Conservation (phyloP, 257 asterid genomes). For the Plantago elongata region DNA sequence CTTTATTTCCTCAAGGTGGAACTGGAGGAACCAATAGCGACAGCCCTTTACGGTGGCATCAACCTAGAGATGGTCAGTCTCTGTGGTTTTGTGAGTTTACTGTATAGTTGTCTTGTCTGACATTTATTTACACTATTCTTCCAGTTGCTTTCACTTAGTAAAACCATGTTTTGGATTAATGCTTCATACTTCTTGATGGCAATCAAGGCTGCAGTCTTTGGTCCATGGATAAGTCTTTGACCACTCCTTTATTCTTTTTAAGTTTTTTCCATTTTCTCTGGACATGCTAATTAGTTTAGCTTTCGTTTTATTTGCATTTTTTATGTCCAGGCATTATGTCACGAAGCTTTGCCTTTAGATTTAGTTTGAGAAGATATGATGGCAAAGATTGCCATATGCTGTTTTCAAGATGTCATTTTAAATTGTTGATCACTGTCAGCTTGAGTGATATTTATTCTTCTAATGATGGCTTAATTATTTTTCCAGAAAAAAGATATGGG, state of each 20-base stretch:
- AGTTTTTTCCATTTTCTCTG: not conserved
- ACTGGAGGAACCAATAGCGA: constrained; percentile 36
- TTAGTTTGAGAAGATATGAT: constrained; percentile 6
- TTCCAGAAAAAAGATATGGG: constrained; percentile 43
- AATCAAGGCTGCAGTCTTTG: not conserved
- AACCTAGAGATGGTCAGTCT: constrained; percentile 33
- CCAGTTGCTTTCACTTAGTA: too few relatives aligned
- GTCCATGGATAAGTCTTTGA: constrained; percentile 7
- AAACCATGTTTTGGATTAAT: constrained; percentile 11
- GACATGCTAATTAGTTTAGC: not conserved
- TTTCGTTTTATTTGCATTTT: not conserved
- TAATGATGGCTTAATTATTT: constrained; percentile 19
- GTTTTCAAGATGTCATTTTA: constrained; percentile 13
- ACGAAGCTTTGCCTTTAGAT: constrained; percentile 1
- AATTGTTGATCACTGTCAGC: constrained; percentile 13
- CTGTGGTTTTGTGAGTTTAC: constrained; percentile 11
- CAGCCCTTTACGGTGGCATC: constrained; percentile 43
- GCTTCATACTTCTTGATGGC: constrained; percentile 7
- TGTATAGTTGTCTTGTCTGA: constrained; percentile 10
- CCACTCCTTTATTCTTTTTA: too few relatives aligned
- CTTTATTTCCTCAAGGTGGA: constrained; percentile 61
- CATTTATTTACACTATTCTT: too few relatives aligned
- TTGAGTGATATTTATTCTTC: constrained; percentile 15
- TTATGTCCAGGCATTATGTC: not conserved
- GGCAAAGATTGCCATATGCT: constrained; percentile 4